Conservation (phyloP, 805 yeast genomes). For the Saturnispora halmiae region DNA sequence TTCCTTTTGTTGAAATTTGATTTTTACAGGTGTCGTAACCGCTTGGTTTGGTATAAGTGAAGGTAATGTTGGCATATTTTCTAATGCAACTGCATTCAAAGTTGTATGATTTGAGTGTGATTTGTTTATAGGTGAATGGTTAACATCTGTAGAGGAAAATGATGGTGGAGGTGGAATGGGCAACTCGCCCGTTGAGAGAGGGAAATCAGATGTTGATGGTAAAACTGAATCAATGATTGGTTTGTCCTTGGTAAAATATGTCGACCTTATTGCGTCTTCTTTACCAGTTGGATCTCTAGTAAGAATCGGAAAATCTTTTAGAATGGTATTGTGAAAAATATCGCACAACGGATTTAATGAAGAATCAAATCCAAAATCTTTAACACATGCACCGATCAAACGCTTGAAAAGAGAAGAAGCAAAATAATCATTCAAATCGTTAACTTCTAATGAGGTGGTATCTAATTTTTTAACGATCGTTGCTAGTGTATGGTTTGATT, state of each 20-base stretch:
- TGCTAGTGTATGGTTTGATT: slow-evolving; percentile 32
- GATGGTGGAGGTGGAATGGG: slow-evolving; percentile 13
- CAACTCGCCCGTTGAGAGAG: slow-evolving; percentile 14
- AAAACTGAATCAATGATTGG: slow-evolving; percentile 4
- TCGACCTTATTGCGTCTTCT: slow-evolving; percentile 7
- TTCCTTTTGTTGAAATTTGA: slow-evolving; percentile 44
- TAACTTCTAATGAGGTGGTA: slow-evolving; percentile 26
- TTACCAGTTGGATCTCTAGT: slow-evolving; percentile 27
- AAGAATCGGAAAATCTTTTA: slow-evolving; percentile 57
- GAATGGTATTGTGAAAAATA: slow-evolving; percentile 50
- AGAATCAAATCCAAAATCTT: slow-evolving; percentile 73
- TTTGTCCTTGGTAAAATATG: slow-evolving; percentile 2
- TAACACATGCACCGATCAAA: slow-evolving; percentile 59
- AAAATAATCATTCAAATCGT: slow-evolving; percentile 37
- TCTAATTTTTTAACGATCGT: slow-evolving; percentile 41
- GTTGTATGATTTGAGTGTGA: too few species aligned
- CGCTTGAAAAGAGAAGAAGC: slow-evolving; percentile 49
- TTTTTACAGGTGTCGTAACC: slow-evolving; percentile 27
- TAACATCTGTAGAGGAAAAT: too few species aligned
- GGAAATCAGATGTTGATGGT: slow-evolving; percentile 10
- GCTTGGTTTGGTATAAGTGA: slow-evolving; percentile 18
- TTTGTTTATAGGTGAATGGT: too few species aligned
- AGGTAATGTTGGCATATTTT: slow-evolving; percentile 8
- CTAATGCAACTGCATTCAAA: too few species aligned
- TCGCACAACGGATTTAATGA: slow-evolving; percentile 60